Base-by-base conservation (phyloP, 257 asterid species). In the Thymus mandschuricus region DNA sequence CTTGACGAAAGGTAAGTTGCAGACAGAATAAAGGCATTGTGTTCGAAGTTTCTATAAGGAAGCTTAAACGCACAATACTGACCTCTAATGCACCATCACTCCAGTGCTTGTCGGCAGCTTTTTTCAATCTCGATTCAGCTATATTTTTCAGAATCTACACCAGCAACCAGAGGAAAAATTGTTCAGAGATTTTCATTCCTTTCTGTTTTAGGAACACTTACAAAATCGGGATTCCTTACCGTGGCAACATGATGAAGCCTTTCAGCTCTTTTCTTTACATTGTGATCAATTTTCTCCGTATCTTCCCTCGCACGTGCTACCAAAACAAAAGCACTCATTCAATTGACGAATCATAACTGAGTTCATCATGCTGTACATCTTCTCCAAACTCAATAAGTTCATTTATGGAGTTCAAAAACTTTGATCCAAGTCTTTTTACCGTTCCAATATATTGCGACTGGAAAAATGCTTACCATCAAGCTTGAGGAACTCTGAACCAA, bases 231-330 rank as follows among this genome's bases (percentile, higher is more conserved):
- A 83, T 60, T 68, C 52, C 91, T 80, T 80, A 91, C 98, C 33
- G 82, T 84, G 80, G 97, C 95, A 81, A 89, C 78, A 59, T 86
- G 88, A 68, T 84, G 95, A 85, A 94, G 89, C 84, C 85, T 83
- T 82, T 91, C 91, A 60, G 98, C 98, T 85, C 83, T 94, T 82
- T 82, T 83, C 95, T 87, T 90, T 31, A 92, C 92, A 70, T 82
- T 69, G 58, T 81, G 75, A 78, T 92, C 98, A 71, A 93, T 84
- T 81, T 85, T 91, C 80, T 81, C 98, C 3, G 98, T 89, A 70
- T 86, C 96, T 83, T 93, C 95, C 77, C 93, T 84, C 45, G 96
- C 98, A 49, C 98, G 92, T 64, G 97, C 97, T 93, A 68, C 62
- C 77, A 56, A 67, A 78, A 75, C 44, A 62, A 72, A 73, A 15